Percentiles rank a stretch among this genome's conserved stretches.
phyloP scores from a whole-genome alignment of 768 basidiomycete genomes.

The Leucocoprinus birnbaumii region DNA sequence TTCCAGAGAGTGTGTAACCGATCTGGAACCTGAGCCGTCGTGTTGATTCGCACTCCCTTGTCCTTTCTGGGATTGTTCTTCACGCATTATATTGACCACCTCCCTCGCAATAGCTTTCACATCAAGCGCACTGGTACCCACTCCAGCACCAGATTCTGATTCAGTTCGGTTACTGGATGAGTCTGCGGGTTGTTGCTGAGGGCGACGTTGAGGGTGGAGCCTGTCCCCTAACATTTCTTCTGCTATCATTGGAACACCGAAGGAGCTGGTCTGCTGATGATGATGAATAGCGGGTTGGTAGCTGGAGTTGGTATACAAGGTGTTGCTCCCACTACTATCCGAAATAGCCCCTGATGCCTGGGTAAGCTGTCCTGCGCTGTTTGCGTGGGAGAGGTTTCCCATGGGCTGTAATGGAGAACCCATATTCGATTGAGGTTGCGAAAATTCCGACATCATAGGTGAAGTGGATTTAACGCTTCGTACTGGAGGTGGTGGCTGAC shows the following conservation, averaged over 20 bases:
- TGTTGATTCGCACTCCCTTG: not conserved
- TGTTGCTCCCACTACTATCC: not conserved
- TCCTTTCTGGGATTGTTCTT: not conserved
- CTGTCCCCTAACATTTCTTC: no score
- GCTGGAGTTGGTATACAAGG: not conserved
- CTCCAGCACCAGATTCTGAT: not conserved
- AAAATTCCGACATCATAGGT: not conserved
- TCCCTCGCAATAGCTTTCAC: conserved; percentile 18
- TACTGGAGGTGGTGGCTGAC: not conserved
- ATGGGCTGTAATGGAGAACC: not conserved
- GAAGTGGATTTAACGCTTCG: not conserved
- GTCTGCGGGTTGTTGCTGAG: no score
- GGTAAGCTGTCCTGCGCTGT: not conserved
- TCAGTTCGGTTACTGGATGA: no score
- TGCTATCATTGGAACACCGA: no score
- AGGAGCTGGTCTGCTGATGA: no score
- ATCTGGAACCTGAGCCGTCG: not conserved
- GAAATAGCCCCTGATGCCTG: not conserved
- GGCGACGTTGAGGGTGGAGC: no score
- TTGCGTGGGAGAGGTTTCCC: not conserved
- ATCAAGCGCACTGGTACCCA: conserved; percentile 2
- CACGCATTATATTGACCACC: conserved; percentile 8
- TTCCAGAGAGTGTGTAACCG: not conserved
- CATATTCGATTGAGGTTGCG: not conserved
- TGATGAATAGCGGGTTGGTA: no score